Conservation (phyloP, 106 monocot genomes). For the Phalaenopsis aphrodite region DNA sequence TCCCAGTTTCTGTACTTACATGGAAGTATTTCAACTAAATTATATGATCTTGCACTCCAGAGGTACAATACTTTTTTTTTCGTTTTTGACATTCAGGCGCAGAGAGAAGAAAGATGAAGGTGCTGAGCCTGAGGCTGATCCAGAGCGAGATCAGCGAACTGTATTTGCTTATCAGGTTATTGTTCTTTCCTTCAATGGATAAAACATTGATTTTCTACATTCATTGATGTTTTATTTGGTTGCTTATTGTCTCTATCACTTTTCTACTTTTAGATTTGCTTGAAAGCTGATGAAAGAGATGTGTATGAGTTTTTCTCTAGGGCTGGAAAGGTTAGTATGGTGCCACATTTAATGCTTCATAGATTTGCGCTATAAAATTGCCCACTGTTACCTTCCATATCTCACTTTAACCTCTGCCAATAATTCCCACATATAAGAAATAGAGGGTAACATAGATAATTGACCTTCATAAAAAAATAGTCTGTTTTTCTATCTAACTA, state of each 20-base stretch:
- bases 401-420: not conserved
- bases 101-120: slow-evolving; percentile 64
- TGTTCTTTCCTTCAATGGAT: not conserved
- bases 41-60: not conserved
- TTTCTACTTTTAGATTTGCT: slow-evolving; percentile 41
- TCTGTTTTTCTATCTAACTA: not conserved
- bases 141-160: slow-evolving; percentile 93
- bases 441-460: not conserved
- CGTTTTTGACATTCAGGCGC: slow-evolving; percentile 33
- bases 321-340: slow-evolving; percentile 81
- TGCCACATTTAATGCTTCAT: not conserved
- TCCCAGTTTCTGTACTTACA: not conserved
- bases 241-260: not conserved
- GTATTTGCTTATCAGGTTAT: slow-evolving; percentile 93
- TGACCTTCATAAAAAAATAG: not conserved
- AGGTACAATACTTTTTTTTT: not conserved
- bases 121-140: slow-evolving; percentile 71
- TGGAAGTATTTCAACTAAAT: not conserved
- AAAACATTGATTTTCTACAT: not conserved
- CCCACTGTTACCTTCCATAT: not conserved
- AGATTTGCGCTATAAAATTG: not conserved
- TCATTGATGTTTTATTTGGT: not conserved
- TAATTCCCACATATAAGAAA: not conserved
- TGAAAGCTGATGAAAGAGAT: slow-evolving; percentile 95
- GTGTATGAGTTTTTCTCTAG: slow-evolving; percentile 94